Evolutionary conservation across 176 grass and related monocot genomes (phyloP), one percentile per base, ranked within the genome.

Genomic region (Alopecurus myosuroides): DNA sequence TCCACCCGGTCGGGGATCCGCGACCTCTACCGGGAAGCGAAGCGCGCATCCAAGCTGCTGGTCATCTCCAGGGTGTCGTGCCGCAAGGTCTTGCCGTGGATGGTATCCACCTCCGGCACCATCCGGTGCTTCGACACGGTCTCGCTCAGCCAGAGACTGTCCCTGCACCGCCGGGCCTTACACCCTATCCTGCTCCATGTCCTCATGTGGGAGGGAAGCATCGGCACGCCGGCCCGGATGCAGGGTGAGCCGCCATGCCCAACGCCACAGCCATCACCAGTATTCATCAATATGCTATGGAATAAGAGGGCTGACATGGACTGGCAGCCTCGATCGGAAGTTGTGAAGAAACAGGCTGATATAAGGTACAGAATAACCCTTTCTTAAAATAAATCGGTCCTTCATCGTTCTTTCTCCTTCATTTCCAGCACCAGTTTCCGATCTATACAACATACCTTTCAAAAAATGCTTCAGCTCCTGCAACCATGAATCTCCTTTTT

Each of bases 41-140:
- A 57, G 77, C 67, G 82, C 9, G 86, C 89, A 29, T 89, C 84
- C 45, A 99, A 94, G 79, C 86, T 96, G 79, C 85, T 99, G 84
- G 89, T 99, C 35, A 87, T 99, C 81, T 99, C 97, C n/a, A 90
- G 93, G 82, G 97, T 99, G 41, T 90, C 91, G 0, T 91, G 91
- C 78, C 41, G 84, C 5, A 96, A 99, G 83, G 89, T 96, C 8
- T 86, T 99, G 41, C 93, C 93, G 39, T 99, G 96, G 97, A 84
- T 95, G 74, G 91, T 91, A 19, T 99, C 93, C 5, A 87, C 93
- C 57, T 89, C 85, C 28, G 93, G 93, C 40, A 91, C 88, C 46
- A 92, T 96, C 60, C 91, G 93, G 52, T 98, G 96, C 85, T 98
- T 98, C 57, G 96, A 98, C 83, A 98, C 96, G 22, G 89, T 98